Base-by-base conservation (phyloP, 2,329 filamentous ascomycete genomes). In the Sarocladium brachiariae region DNA sequence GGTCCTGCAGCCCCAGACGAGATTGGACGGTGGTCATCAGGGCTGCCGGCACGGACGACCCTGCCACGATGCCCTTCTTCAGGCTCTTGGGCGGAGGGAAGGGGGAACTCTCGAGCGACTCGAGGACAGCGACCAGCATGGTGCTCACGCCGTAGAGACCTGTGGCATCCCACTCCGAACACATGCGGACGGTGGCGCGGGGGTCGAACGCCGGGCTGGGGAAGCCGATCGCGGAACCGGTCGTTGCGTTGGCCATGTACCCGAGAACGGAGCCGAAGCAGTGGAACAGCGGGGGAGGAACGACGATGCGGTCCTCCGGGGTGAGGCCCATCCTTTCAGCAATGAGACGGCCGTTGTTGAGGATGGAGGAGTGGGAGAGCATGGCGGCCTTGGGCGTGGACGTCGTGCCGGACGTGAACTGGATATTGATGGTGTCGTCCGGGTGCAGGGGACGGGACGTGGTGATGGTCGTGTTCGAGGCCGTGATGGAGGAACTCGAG, bases 321-420 rank as follows among this genome's bases (percentile, higher is more conserved):
- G 78, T 84, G 11, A 99, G 76, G 0, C 86, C 80, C 91, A 97
- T 96, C 38, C 91, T 79, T 59, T 84, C 72, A 0, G 87, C 93
- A 57, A 97, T 95, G 51, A 90, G 81, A 24, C 78, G 76, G 27
- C 91, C 93, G 63, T 97, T 97, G 69, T 97, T 99, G 54, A 99
- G 75, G 56, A 97, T 92, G n/a, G 79, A 84, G 2, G 76, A 78
- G 69, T 97, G 92, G 0, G 81, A 84, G 27, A 99, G 77, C 71
- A 90, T 95, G 1, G 92, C 92, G 0, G 93, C 93, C 70, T 97
- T 97, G 19, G 91, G 92, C 61, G 80, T 75, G 1, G 87, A 88
- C 0, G 93, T 97, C 0, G 93, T 97, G n/a, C 92, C 93, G 0
- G 86, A 92, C 0, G 93, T 99, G 71, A 97, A 97, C 66, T 97